Percentiles rank a stretch among this genome's conserved stretches.
phyloP scores from a whole-genome alignment of 371 early-diverging fungal genomes.

The Amoeboaphelidium protococcarum region DNA sequence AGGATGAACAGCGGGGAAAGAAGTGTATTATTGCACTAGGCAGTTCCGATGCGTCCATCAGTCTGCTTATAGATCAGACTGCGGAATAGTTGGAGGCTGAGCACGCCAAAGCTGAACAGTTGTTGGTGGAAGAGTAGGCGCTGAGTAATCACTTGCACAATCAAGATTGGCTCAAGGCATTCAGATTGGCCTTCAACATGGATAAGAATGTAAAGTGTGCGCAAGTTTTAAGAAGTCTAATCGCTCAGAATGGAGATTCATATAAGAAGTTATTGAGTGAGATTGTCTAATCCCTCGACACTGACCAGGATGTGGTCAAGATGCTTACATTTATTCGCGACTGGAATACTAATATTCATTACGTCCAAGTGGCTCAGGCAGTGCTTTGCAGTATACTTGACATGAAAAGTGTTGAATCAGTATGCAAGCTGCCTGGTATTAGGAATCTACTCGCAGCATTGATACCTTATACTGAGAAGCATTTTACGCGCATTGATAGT shows the following conservation, averaged over 20 bases:
- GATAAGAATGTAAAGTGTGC: conserved; percentile 63
- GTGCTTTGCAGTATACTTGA: conserved; percentile 46
- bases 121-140: conserved; percentile 48
- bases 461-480: conserved; percentile 73
- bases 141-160: conserved; percentile 49
- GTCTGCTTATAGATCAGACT: conserved; percentile 75
- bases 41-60: conserved; percentile 64
- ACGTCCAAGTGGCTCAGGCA: conserved; percentile 47
- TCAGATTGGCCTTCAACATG: conserved; percentile 59
- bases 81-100: conserved; percentile 39
- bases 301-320: conserved; percentile 25
- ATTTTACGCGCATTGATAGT: conserved; percentile 50
- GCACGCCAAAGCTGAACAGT: conserved; percentile 6
- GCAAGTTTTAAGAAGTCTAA: conserved; percentile 34
- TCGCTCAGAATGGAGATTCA: conserved; percentile 6
- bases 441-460: conserved; percentile 54
- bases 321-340: conserved; percentile 56
- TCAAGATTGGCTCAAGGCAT: conserved; percentile 77
- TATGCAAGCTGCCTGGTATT: conserved; percentile 38
- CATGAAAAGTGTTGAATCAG: conserved; percentile 24
- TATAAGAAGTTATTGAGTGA: conserved; percentile 1
- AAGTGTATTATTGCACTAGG: conserved; percentile 35
- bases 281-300: background rate
- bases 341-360: conserved; percentile 79
- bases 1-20: conserved; percentile 47